These are phyloP conservation scores for Nematocida homosporus DNA, from an alignment of 371 early-diverging fungal species.

Conservation along the genomic window DNA sequence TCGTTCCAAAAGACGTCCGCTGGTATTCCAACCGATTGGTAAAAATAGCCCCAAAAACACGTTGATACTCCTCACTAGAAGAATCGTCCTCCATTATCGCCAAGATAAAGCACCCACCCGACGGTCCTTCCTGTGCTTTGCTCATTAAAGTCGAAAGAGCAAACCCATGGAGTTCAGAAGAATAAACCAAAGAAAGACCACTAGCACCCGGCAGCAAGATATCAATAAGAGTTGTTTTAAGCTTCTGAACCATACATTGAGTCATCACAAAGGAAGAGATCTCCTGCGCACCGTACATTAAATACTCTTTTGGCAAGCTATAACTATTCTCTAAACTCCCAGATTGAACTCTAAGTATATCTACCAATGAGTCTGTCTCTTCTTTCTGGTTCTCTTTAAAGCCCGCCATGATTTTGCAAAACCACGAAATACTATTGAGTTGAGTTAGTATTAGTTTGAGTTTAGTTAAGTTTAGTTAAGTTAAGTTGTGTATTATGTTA, in stretches of 20 bases:
- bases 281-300: conserved; percentile 5
- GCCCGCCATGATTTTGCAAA: too few species aligned
- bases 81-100: conserved; percentile 25
- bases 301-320: background rate
- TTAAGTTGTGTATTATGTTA: too few species aligned
- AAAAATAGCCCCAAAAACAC: conserved; percentile 56
- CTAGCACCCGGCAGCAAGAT: conserved; percentile 15
- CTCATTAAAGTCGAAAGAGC: conserved; percentile 42
- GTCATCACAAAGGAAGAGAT: conserved; percentile 33
- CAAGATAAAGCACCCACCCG: conserved; percentile 33
- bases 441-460: too few species aligned
- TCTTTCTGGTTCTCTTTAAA: too few species aligned
- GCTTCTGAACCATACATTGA: conserved; percentile 30
- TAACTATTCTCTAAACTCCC: background rate
- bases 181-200: conserved; percentile 51
- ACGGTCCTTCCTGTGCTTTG: conserved; percentile 4
- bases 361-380: too few species aligned
- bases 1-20: conserved; percentile 18
- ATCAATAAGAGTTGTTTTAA: background rate
- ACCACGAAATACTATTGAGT: too few species aligned
- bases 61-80: conserved; percentile 25
- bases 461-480: too few species aligned
- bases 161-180: conserved; percentile 54
- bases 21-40: conserved; percentile 20
- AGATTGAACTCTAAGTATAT: too few species aligned